Base-by-base conservation (phyloP, 208 protist species). In the Trypanosoma grayi region DNA sequence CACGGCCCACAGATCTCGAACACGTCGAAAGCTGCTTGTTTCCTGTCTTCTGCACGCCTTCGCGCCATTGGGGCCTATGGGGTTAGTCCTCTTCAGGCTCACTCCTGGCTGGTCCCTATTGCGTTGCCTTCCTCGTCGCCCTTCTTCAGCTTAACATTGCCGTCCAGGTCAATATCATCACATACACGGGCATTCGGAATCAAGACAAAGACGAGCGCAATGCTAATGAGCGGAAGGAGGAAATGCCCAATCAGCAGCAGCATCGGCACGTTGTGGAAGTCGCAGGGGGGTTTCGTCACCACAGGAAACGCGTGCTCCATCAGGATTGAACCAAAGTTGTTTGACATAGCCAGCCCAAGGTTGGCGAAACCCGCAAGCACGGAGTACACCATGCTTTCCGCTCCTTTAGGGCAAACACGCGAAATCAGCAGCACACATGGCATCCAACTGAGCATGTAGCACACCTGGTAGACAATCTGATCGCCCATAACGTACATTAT, bases 321-420 rank as follows among this genome's bases (percentile, higher is more conserved):
- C 24, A 91, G 46, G 5, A 85, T 58, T n/a, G 77, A 64, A 10
- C 74, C 85, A 22, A 85, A 53, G 0, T 73, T 59, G 25, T 40
- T 47, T 0, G 77, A 64, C 16, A 79, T 77, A 33, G 70, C 68
- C 57, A 67, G 60, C 20, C 87, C 90, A 22, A 96, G 70, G 73
- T 92, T 92, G 20, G 83, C 66, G 57, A 87, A 89, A 31, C 85
- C 86, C 4, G 87, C 82, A 62, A 95, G 73, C 25, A 93, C 68
- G n/a, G 90, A 79, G 48, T 87, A 92, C 47, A 93, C 81, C 24
- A 88, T 86, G 9, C 57, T 68, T 69, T 96, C 90, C 39, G 87
- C 81, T 6, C 85, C 86, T 30, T 77, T 78, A 9, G 91, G 88
- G 62, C 88, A 94, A 14, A 96, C 71, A 33, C 85, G 87, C 10